These are phyloP conservation scores for Hypericum perforatum DNA, from an alignment of 345 rosid species.

Conservation along the genomic window DNA sequence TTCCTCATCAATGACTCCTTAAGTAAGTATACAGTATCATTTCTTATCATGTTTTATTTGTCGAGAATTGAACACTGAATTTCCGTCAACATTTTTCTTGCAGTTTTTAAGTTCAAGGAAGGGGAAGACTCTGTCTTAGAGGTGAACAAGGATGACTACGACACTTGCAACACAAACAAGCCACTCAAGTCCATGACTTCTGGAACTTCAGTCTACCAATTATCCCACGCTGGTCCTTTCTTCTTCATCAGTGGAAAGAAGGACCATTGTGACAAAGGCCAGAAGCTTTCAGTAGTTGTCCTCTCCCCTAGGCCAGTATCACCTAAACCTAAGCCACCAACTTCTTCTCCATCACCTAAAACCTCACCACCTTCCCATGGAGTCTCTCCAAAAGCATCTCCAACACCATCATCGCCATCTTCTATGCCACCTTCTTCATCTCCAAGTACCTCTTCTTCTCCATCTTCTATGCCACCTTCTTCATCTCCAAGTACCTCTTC, in stretches of 20 bases:
- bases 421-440: too few species aligned
- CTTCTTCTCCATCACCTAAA: constrained; percentile 3
- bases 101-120: background rate
- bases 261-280: constrained; percentile 16
- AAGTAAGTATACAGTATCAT: constrained; percentile 20
- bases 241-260: constrained; percentile 18
- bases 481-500: too few species aligned
- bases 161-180: constrained; percentile 13
- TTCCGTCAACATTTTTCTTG: background rate
- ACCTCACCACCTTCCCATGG: background rate
- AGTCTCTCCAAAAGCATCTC: too few species aligned
- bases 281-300: constrained; percentile 10
- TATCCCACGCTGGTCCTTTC: constrained; percentile 15
- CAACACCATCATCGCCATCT: too few species aligned
- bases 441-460: too few species aligned
- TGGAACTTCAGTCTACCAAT: constrained; percentile 7
- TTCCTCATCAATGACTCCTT: constrained; percentile 54
- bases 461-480: too few species aligned
- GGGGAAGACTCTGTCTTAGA: constrained; percentile 10
- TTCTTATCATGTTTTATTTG: background rate
- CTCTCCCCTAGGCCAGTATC: background rate
- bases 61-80: too few species aligned
- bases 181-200: constrained; percentile 11
- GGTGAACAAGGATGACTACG: constrained; percentile 12
- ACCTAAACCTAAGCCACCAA: background rate